Evolutionary conservation across 2,329 filamentous ascomycete genomes (phyloP), one percentile per base, ranked within the genome.

Genomic region (Grosmannia clavigera): DNA sequence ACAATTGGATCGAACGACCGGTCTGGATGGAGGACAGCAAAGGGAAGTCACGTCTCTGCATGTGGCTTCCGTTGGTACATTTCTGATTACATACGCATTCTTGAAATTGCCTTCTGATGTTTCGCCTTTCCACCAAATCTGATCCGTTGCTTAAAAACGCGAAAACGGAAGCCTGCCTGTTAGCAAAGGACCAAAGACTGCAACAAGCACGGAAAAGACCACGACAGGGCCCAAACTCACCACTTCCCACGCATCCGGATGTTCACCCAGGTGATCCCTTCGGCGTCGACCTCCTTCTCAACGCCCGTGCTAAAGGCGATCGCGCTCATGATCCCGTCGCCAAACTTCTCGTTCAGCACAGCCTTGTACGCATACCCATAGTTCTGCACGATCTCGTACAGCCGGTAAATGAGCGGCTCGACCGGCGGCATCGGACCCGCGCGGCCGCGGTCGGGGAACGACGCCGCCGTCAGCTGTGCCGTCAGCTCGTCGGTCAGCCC

Each of bases 311-410:
- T 88, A 72, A 96, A 96, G 19, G 85, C 84, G 69, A 96, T 96
- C 1, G 92, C 92, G 70, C 90, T 95, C 92, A 97, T 96, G 69
- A 97, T 97, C 1, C 92, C 92, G 70, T 92, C 88, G 0, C 88
- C 88, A 70, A 90, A 91, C 79, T 96, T 96, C 81, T 97, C 92
- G 67, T 97, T 96, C 72, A 96, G 71, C 5, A 97, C 82, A 0
- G 91, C 92, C 80, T 96, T 96, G 75, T 95, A 96, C 0, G 92
- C 89, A 72, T 96, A 95, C 1, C 92, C 92, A 69, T 96, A 96
- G 72, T 96, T 97, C 76, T 96, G 92, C 63, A 97, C 86, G 70
- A 96, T 88, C 78, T 97, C 92, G 72, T 90, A 96, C 62, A 96
- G 72, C 2, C 92, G 80, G 73, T 97, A 97, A 69, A 96, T 92